Evolutionary conservation across 805 yeast species (phyloP).

Genomic region (Cyberlindnera mycetangii): DNA sequence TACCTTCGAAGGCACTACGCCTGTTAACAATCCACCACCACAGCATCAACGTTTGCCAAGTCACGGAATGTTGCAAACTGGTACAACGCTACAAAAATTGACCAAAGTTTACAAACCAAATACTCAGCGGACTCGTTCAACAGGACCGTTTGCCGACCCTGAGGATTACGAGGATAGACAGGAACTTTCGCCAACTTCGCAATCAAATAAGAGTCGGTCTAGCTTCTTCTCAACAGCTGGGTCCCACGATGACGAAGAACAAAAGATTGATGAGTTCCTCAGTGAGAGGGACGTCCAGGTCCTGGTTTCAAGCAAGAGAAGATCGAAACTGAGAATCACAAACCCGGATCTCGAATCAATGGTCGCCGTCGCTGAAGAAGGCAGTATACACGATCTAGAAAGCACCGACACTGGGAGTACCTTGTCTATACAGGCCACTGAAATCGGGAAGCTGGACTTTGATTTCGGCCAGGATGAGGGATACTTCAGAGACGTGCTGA

Average conservation of each 20-base stretch:
- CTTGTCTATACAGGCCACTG: neutral
- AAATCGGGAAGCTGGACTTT: constrained; percentile 1
- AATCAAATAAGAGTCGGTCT: constrained; percentile 15
- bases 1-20: constrained; percentile 5
- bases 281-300: constrained; percentile 66
- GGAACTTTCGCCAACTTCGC: constrained; percentile 17
- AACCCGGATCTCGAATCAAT: constrained; percentile 49
- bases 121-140: neutral
- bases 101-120: constrained; percentile 5
- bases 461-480: constrained; percentile 21
- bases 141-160: constrained; percentile 24
- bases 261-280: constrained; percentile 40
- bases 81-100: constrained; percentile 2
- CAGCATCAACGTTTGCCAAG: constrained; percentile 1
- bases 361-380: constrained; percentile 2
- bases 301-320: constrained; percentile 61
- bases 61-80: constrained; percentile 1
- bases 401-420: constrained; percentile 12
- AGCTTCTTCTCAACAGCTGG: constrained; percentile 3
- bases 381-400: constrained; percentile 18
- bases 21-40: constrained; percentile 1
- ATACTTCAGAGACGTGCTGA: constrained; percentile 29
- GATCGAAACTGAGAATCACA: constrained; percentile 55
- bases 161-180: constrained; percentile 26
- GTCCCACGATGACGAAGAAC: constrained; percentile 18